phyloP scores from a whole-genome alignment of 768 basidiomycete genomes.

The Candolleomyces eurysporus region DNA sequence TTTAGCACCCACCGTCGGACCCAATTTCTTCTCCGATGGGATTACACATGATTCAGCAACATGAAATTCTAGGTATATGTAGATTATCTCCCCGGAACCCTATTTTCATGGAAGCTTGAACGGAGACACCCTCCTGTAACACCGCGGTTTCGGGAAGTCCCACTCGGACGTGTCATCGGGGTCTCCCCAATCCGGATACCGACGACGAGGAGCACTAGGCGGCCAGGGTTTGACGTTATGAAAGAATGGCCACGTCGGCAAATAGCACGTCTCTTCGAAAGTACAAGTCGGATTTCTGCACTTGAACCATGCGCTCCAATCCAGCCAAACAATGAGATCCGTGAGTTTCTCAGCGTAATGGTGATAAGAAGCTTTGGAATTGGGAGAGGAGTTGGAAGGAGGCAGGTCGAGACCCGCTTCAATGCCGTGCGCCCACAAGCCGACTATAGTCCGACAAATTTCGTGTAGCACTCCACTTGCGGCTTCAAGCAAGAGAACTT shows the following conservation, averaged over 20 bases:
- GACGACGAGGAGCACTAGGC: not conserved
- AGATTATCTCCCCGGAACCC: too few species aligned
- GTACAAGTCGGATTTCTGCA: conserved; percentile 22
- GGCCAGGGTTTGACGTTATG: not conserved
- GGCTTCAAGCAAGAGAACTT: conserved; percentile 25
- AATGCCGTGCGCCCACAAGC: conserved; percentile 46
- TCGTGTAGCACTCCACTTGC: conserved; percentile 37
- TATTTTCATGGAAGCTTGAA: not conserved
- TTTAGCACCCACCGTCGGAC: too few species aligned
- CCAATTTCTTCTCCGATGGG: too few species aligned
- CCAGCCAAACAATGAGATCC: conserved; percentile 45
- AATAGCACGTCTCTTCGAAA: conserved; percentile 34
- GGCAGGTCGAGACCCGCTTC: conserved; percentile 19
- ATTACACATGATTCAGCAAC: too few species aligned
- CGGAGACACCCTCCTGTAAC: not conserved
- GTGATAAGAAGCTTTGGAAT: not conserved
- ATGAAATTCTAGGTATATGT: too few species aligned
- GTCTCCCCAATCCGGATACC: not conserved
- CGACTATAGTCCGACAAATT: conserved; percentile 44
- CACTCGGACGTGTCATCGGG: not conserved
- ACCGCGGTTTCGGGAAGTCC: not conserved
- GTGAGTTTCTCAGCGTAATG: not conserved
- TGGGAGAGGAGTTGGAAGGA: not conserved
- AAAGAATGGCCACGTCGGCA: conserved; percentile 46
- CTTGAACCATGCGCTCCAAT: conserved; percentile 50